Conservation (phyloP, 106 monocot genomes). For the Dioscorea zingiberensis region DNA sequence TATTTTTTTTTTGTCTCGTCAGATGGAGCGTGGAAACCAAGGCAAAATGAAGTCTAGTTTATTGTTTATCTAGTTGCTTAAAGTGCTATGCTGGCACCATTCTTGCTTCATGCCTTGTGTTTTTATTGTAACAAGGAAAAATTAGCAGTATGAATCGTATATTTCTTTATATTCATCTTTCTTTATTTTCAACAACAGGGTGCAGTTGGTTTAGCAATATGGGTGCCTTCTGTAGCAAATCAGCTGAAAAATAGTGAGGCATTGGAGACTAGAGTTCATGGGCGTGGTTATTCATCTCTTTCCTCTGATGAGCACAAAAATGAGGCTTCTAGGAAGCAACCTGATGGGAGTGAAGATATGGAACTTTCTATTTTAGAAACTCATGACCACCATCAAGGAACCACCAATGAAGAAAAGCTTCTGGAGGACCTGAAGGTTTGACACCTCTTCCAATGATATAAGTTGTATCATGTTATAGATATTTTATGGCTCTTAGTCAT, state of each 20-base stretch:
- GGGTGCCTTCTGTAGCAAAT: constrained; percentile 96
- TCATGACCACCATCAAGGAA: constrained; percentile 22
- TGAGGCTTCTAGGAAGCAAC: constrained; percentile 31
- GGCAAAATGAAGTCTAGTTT: too few species aligned
- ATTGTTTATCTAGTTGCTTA: too few species aligned
- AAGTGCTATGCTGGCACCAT: too few species aligned
- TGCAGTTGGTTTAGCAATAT: constrained; percentile 98
- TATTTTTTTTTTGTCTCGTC: too few species aligned
- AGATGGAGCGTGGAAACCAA: too few species aligned
- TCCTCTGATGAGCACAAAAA: constrained; percentile 49
- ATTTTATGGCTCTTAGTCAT: too few species aligned
- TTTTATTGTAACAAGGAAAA: too few species aligned
- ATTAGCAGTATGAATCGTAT: too few species aligned
- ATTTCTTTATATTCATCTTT: neutral
- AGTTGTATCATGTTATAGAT: too few species aligned
- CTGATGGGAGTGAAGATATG: constrained; percentile 34
- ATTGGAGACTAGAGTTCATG: constrained; percentile 21
- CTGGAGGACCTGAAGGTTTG: constrained; percentile 91
- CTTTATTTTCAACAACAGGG: constrained; percentile 43
- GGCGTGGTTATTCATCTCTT: constrained; percentile 69
- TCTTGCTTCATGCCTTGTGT: too few species aligned
- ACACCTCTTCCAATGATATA: neutral
- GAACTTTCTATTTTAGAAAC: constrained; percentile 60
- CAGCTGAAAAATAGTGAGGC: constrained; percentile 48
- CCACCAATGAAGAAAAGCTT: constrained; percentile 49